phyloP scores from a whole-genome alignment of 192 early-diverging fungal species.

The Coemansia guatemalensis region DNA sequence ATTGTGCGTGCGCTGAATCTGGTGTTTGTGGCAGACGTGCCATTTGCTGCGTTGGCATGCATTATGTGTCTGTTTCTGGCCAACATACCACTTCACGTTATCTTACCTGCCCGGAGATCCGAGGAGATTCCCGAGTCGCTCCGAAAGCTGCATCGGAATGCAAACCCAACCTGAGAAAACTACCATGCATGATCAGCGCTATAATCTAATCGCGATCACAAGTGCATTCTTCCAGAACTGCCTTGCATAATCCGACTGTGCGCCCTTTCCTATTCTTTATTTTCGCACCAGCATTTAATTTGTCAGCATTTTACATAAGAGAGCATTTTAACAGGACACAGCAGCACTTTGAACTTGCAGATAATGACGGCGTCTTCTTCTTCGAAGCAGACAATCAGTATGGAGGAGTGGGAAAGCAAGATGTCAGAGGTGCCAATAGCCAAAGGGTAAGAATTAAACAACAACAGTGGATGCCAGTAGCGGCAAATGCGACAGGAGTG shows the following conservation, averaged over 20 bases:
- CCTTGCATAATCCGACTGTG: background rate
- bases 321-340: background rate
- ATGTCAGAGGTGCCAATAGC: conserved; percentile 81
- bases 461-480: background rate
- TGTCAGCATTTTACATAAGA: background rate
- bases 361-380: conserved; percentile 44
- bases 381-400: conserved; percentile 60
- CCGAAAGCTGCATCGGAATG: conserved; percentile 16
- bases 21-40: conserved; percentile 48
- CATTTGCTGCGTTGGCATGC: conserved; percentile 46
- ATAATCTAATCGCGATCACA: background rate
- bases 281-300: background rate
- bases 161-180: background rate
- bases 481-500: background rate
- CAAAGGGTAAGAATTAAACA: conserved; percentile 63
- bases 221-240: background rate
- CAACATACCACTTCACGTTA: conserved; percentile 40
- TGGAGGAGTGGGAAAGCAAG: conserved; percentile 84
- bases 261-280: background rate
- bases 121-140: conserved; percentile 37
- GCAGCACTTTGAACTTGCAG: background rate
- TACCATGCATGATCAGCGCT: background rate
- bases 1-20: conserved; percentile 39
- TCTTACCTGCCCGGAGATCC: conserved; percentile 19
- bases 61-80: conserved; percentile 37